Conservation (phyloP, 164 flowering plant species). For the Umbellularia californica region DNA sequence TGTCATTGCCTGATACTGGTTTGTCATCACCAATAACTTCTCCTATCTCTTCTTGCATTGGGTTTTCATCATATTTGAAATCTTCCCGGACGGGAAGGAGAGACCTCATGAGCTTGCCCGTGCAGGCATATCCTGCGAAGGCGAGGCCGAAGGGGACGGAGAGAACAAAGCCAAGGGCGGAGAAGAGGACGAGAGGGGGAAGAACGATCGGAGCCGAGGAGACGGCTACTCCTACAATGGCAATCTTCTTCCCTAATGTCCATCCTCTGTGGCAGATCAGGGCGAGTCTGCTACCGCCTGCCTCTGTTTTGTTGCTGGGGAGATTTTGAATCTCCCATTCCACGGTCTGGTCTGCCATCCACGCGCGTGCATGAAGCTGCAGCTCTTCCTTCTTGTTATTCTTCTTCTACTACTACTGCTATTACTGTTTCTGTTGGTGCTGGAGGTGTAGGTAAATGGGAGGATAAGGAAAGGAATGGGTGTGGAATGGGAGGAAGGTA, state of each 20-base stretch:
- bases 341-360: background rate
- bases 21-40: background rate
- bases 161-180: slow-evolving; percentile 53
- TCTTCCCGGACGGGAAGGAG: slow-evolving; percentile 32
- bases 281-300: background rate
- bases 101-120: slow-evolving; percentile 57
- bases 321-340: background rate
- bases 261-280: slow-evolving; percentile 40
- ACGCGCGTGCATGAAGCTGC: background rate
- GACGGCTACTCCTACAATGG: slow-evolving; percentile 49
- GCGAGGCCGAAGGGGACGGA: slow-evolving; percentile 60
- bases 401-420: background rate
- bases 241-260: slow-evolving; percentile 50
- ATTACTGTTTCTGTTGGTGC: too few relatives aligned
- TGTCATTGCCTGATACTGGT: background rate
- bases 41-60: background rate
- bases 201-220: slow-evolving; percentile 65
- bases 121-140: slow-evolving; percentile 57
- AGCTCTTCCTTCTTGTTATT: background rate
- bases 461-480: background rate
- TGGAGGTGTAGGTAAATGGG: too few relatives aligned
- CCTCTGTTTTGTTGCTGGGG: background rate
- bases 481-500: background rate
- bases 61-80: too few relatives aligned
- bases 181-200: slow-evolving; percentile 59